Evolutionary conservation across 1,284 basidiomycete species (phyloP).

Genomic region (Cyathus pygmaeus): DNA sequence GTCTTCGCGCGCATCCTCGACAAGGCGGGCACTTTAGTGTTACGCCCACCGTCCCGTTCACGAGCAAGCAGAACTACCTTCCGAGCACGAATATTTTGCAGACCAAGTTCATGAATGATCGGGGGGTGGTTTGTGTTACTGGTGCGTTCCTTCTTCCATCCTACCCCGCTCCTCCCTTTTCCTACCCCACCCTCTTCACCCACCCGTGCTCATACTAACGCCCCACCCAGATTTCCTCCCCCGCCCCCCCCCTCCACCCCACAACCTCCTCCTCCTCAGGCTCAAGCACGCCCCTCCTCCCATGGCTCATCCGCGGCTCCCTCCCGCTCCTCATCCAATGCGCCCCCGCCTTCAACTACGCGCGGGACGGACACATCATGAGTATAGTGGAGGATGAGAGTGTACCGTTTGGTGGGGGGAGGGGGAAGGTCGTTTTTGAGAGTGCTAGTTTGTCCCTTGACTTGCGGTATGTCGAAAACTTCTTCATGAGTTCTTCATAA

Average conservation of each 20-base stretch:
- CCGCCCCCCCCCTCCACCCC: constrained; percentile 57
- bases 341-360: constrained; percentile 95
- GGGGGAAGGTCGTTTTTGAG: no score
- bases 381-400: constrained; percentile 60
- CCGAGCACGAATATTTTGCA: constrained; percentile 89
- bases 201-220: background rate
- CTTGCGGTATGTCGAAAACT: no score
- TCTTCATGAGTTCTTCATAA: no score
- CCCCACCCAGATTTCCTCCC: constrained; percentile 76
- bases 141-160: constrained; percentile 48
- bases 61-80: constrained; percentile 87
- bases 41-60: constrained; percentile 67
- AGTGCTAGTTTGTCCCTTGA: no score
- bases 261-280: constrained; percentile 51
- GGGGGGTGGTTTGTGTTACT: constrained; percentile 83
- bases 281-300: constrained; percentile 71
- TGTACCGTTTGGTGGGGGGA: constrained; percentile 33
- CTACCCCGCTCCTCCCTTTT: background rate
- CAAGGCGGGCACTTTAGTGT: constrained; percentile 96
- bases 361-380: constrained; percentile 76
- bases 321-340: constrained; percentile 85
- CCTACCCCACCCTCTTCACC: no score
- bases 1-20: constrained; percentile 90
- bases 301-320: constrained; percentile 87
- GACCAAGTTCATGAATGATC: constrained; percentile 89